Conservation (phyloP, 495 filamentous ascomycete genomes). For the Umbilicaria muhlenbergii region DNA sequence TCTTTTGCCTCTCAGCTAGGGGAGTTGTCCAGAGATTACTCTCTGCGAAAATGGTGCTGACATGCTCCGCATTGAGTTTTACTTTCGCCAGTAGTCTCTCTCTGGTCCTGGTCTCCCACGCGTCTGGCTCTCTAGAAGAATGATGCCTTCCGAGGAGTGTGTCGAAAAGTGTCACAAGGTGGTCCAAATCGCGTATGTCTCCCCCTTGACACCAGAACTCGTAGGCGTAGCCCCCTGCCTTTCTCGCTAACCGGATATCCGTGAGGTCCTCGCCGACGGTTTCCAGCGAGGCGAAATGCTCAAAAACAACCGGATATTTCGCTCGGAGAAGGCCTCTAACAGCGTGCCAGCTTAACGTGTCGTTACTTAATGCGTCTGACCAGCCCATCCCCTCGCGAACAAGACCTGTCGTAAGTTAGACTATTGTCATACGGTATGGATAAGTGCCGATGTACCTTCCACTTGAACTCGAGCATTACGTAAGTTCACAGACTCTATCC, state of each 20-base stretch:
- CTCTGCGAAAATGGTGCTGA: neutral
- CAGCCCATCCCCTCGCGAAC: slow-evolving; percentile 9
- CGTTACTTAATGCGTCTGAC: slow-evolving; percentile 10
- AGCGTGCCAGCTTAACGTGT: slow-evolving; percentile 10
- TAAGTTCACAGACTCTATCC: slow-evolving; percentile 1
- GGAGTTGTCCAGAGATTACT: slow-evolving; percentile 4
- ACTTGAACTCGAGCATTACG: slow-evolving; percentile 1
- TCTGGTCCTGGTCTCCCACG: neutral
- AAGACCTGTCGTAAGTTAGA: neutral
- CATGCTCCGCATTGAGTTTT: slow-evolving; percentile 1
- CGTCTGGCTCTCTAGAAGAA: neutral
- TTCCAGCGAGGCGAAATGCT: slow-evolving; percentile 7
- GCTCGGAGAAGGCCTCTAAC: slow-evolving; percentile 8
- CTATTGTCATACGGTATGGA: neutral
- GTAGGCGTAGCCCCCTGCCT: slow-evolving; percentile 14
- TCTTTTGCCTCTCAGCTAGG: slow-evolving; percentile 5
- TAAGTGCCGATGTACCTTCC: slow-evolving; percentile 1
- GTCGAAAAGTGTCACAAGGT: slow-evolving; percentile 7
- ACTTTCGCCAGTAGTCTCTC: slow-evolving; percentile 4
- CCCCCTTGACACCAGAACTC: slow-evolving; percentile 15
- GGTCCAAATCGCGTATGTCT: slow-evolving; percentile 12
- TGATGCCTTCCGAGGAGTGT: slow-evolving; percentile 3
- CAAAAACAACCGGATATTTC: slow-evolving; percentile 2
- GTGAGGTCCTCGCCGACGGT: slow-evolving; percentile 6
- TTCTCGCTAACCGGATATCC: slow-evolving; percentile 12